Evolutionary conservation across 306 rosid species (phyloP).

Genomic region (Geum urbanum): DNA sequence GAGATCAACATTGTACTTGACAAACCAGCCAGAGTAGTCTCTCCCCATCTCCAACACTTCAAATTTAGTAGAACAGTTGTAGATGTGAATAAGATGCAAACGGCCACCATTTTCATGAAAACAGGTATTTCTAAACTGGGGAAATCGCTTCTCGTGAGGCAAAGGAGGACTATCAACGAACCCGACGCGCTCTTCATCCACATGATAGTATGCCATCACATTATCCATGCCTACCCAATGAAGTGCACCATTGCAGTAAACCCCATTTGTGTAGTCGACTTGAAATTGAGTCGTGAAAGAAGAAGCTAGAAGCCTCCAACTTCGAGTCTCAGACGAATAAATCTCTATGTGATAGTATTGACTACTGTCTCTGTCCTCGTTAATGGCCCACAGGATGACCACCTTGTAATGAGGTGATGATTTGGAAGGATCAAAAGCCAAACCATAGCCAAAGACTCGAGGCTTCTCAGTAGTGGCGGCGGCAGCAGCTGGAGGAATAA

Average conservation of each 20-base stretch:
- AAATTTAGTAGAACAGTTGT: too few species aligned
- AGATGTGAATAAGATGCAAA: too few species aligned
- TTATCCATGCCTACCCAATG: neutral
- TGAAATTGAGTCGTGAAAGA: neutral
- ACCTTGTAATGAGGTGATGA: too few species aligned
- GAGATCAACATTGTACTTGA: too few species aligned
- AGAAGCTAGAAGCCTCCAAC: neutral
- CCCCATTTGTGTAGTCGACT: neutral
- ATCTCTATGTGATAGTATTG: neutral
- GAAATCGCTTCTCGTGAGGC: neutral
- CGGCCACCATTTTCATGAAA: too few species aligned
- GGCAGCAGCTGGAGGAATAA: too few species aligned
- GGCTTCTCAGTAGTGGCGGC: too few species aligned
- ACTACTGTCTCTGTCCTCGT: neutral
- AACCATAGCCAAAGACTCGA: too few species aligned
- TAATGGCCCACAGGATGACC: neutral
- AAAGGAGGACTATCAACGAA: neutral
- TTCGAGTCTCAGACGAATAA: neutral
- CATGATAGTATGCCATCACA: neutral
- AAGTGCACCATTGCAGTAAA: neutral
- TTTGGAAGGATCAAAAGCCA: too few species aligned
- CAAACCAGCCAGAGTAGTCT: too few species aligned
- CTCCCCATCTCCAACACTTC: too few species aligned
- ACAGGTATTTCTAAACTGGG: too few species aligned
- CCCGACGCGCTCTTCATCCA: neutral